Evolutionary conservation across 2,329 filamentous ascomycete species (phyloP).

Genomic region (Dothiorella sarmentorum): DNA sequence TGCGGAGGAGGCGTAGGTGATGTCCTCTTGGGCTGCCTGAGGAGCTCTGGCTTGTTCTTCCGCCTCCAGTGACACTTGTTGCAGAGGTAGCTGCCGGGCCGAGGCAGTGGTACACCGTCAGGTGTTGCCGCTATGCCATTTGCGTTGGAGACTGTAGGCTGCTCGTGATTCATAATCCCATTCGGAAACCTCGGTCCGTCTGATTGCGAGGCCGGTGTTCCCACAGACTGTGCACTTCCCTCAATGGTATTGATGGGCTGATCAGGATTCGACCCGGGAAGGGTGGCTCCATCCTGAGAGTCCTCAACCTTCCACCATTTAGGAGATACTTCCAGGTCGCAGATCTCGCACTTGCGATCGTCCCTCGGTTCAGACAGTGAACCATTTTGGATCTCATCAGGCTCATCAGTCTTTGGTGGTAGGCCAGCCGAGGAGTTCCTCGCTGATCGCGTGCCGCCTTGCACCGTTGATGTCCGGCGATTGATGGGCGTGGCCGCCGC

Average conservation of each 20-base stretch:
- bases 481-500: slow-evolving; percentile 28
- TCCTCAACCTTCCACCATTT: slow-evolving; percentile 48
- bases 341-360: slow-evolving; percentile 37
- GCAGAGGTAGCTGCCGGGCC: slow-evolving; percentile 38
- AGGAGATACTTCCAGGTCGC: slow-evolving; percentile 65
- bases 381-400: slow-evolving; percentile 28
- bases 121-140: slow-evolving; percentile 25
- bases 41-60: slow-evolving; percentile 32
- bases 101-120: slow-evolving; percentile 12
- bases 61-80: slow-evolving; percentile 50
- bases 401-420: slow-evolving; percentile 35
- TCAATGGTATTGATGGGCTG: slow-evolving; percentile 19
- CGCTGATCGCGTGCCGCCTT: slow-evolving; percentile 34
- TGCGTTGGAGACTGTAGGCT: slow-evolving; percentile 23
- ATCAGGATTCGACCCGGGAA: slow-evolving; percentile 19
- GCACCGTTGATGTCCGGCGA: slow-evolving; percentile 41
- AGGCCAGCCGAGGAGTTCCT: slow-evolving; percentile 31
- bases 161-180: slow-evolving; percentile 24
- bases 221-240: neutral
- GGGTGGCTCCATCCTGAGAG: slow-evolving; percentile 22
- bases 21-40: slow-evolving; percentile 30
- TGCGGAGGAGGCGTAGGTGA: slow-evolving; percentile 24
- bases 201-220: neutral
- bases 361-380: slow-evolving; percentile 19
- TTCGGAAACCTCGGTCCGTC: slow-evolving; percentile 14